Conservation (phyloP, 768 basidiomycete genomes). For the Suillus alpinus region DNA sequence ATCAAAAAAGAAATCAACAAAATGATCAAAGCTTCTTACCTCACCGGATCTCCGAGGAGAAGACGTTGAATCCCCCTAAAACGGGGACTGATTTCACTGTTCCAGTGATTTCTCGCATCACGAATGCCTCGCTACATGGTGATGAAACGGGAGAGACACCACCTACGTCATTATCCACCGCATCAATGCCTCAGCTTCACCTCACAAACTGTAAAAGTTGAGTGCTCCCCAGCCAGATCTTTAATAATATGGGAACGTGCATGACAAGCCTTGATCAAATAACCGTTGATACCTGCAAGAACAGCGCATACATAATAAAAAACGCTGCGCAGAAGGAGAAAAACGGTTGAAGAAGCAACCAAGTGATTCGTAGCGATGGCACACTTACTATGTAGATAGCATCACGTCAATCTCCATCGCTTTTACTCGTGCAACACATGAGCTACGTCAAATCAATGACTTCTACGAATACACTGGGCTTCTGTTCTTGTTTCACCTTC, state of each 20-base stretch:
- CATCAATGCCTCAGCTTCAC: neutral
- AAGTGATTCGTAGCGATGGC: neutral
- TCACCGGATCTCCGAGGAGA: neutral
- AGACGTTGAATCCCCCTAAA: neutral
- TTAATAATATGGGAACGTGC: neutral
- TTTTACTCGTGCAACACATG: neutral
- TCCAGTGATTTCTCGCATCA: neutral
- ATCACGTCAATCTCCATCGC: neutral
- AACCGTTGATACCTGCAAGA: neutral
- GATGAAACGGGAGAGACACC: too few relatives aligned
- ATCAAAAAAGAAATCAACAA: neutral
- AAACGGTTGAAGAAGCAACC: neutral
- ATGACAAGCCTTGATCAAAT: neutral
- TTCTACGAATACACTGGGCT: conserved; percentile 15
- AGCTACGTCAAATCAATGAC: conserved; percentile 29
- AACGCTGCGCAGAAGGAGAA: neutral
- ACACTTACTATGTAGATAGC: neutral
- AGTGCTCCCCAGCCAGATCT: neutral
- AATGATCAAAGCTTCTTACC: neutral
- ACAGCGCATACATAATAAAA: neutral
- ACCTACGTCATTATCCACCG: neutral
- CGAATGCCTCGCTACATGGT: neutral
- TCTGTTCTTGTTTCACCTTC: conserved; percentile 26
- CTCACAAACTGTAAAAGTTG: neutral
- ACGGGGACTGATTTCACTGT: neutral